Evolutionary conservation across 1,284 basidiomycete species (phyloP).

Genomic region (Tetrapyrgos nigripes): DNA sequence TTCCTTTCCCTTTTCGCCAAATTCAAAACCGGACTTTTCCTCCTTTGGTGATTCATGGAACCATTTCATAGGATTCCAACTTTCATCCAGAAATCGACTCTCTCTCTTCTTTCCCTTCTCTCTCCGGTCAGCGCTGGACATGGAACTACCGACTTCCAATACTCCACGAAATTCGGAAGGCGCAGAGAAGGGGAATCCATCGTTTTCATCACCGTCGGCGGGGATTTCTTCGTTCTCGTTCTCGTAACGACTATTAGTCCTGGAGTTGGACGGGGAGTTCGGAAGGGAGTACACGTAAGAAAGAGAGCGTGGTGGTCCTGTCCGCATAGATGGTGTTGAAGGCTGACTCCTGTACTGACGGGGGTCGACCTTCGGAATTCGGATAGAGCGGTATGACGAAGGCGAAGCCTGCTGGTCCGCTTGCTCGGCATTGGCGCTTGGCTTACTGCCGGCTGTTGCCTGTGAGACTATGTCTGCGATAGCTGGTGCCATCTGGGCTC

Average conservation of each 20-base stretch:
- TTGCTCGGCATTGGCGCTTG: background rate
- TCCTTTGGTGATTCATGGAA: constrained; percentile 60
- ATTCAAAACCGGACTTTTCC: constrained; percentile 44
- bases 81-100: constrained; percentile 51
- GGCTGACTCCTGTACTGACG: constrained; percentile 29
- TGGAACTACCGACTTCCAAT: constrained; percentile 53
- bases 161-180: constrained; percentile 63
- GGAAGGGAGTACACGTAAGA: constrained; percentile 67
- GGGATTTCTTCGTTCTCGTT: constrained; percentile 29
- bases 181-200: constrained; percentile 32
- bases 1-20: constrained; percentile 25
- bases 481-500: background rate
- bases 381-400: background rate
- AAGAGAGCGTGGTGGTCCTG: constrained; percentile 76
- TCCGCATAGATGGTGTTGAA: constrained; percentile 67
- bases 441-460: background rate
- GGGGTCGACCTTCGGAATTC: background rate
- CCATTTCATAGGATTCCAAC: constrained; percentile 61
- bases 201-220: constrained; percentile 37
- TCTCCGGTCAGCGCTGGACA: constrained; percentile 53
- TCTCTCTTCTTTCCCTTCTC: constrained; percentile 66
- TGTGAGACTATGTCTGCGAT: constrained; percentile 15
- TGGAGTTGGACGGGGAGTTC: constrained; percentile 45
- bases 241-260: constrained; percentile 36
- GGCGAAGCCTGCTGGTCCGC: background rate